A percentile compares a stretch with the other conserved stretches of the same genome.
phyloP scores from a whole-genome alignment of 768 basidiomycete genomes.

The Macrolepiota albuminosa region DNA sequence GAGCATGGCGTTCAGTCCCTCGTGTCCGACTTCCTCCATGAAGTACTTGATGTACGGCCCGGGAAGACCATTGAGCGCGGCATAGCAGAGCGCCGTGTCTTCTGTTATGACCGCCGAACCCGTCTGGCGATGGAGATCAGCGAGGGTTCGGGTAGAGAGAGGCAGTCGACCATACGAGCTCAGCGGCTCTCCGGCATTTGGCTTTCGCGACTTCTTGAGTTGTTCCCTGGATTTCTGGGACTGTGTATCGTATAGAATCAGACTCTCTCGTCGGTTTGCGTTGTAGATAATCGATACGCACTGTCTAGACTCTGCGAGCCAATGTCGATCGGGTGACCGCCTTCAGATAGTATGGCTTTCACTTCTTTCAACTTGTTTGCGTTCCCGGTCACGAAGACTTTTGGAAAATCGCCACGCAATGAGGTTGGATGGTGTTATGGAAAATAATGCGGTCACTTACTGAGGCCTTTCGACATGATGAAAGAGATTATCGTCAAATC shows the following conservation, averaged over 20 bases:
- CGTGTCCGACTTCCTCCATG: constrained; percentile 75
- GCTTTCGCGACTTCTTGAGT: constrained; percentile 86
- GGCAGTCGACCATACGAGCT: constrained; percentile 48
- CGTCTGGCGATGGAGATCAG: constrained; percentile 25
- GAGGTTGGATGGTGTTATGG: neutral
- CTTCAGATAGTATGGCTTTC: constrained; percentile 69
- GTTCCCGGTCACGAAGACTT: constrained; percentile 95
- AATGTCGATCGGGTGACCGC: constrained; percentile 64
- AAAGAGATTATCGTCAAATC: neutral
- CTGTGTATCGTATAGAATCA: constrained; percentile 34
- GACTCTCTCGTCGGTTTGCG: neutral
- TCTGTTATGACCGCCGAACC: constrained; percentile 64
- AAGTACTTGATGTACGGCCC: constrained; percentile 99
- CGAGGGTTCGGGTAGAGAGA: neutral
- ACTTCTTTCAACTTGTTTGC: constrained; percentile 90
- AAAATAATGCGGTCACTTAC: constrained; percentile 6
- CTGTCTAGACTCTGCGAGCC: constrained; percentile 78
- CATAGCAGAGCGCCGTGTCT: constrained; percentile 92
- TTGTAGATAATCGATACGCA: constrained; percentile 30
- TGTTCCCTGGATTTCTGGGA: constrained; percentile 92
- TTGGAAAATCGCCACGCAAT: constrained; percentile 19
- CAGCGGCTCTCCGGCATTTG: constrained; percentile 83
- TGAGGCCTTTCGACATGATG: constrained; percentile 17
- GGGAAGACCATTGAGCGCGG: constrained; percentile 85
- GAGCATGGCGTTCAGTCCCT: constrained; percentile 86